Conservation (phyloP, 1,139 yeast genomes). For the Hyphopichia wangnamkhiaoensis region DNA sequence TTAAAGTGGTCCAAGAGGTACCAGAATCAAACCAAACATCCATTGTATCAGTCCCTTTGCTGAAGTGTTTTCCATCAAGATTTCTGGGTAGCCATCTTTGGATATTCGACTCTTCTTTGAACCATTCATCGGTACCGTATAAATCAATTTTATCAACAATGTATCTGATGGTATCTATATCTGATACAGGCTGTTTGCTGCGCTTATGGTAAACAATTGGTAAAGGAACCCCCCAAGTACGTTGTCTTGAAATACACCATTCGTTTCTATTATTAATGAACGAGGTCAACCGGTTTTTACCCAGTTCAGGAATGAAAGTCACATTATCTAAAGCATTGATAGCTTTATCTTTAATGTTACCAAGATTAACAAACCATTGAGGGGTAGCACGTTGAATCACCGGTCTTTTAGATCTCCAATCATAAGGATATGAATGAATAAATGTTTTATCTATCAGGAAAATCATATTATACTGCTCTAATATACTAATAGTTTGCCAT, state of each 20-base stretch:
- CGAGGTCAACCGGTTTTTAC: slow-evolving; percentile 67
- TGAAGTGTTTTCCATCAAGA: slow-evolving; percentile 41
- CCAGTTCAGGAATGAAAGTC: slow-evolving; percentile 70
- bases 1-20: slow-evolving; percentile 79
- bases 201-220: slow-evolving; percentile 74
- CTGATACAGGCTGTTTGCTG: slow-evolving; percentile 60
- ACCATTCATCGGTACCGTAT: slow-evolving; percentile 82
- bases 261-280: slow-evolving; percentile 80
- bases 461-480: slow-evolving; percentile 49
- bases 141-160: slow-evolving; percentile 55
- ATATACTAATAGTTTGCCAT: slow-evolving; percentile 34
- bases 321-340: slow-evolving; percentile 61
- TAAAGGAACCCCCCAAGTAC: slow-evolving; percentile 99
- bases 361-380: slow-evolving; percentile 94
- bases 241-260: slow-evolving; percentile 97
- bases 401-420: slow-evolving; percentile 95
- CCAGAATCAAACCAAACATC: slow-evolving; percentile 99
- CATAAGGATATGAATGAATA: slow-evolving; percentile 89
- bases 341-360: slow-evolving; percentile 66
- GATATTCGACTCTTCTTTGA: slow-evolving; percentile 52
- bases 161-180: slow-evolving; percentile 50
- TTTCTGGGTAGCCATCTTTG: slow-evolving; percentile 71
- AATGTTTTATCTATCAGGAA: slow-evolving; percentile 51
- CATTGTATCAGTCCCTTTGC: slow-evolving; percentile 86
- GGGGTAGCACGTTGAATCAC: slow-evolving; percentile 95